Conservation (phyloP, 2,329 filamentous ascomycete genomes). For the Colletotrichum tropicale region DNA sequence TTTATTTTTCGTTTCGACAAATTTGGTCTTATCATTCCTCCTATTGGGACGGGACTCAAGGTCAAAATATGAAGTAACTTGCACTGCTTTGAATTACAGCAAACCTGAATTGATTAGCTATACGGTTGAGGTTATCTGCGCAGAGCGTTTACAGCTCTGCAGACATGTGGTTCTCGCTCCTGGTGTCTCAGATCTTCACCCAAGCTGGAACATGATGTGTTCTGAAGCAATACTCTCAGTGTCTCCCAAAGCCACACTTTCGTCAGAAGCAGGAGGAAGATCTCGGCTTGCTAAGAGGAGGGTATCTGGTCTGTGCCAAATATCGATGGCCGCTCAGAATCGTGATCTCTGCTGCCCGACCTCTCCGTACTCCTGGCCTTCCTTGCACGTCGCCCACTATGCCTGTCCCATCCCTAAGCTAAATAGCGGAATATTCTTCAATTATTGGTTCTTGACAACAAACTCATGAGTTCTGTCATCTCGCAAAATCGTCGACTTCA, state of each 20-base stretch:
- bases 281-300: neutral
- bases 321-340: neutral
- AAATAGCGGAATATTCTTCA: neutral
- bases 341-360: neutral
- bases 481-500: neutral
- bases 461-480: too few relatives aligned
- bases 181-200: neutral
- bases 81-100: too few relatives aligned
- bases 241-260: neutral
- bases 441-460: too few relatives aligned
- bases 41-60: too few relatives aligned
- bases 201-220: neutral
- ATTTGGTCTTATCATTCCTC: too few relatives aligned
- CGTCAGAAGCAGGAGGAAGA: neutral
- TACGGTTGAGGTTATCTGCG: too few relatives aligned
- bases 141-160: too few relatives aligned
- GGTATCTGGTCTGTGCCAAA: neutral
- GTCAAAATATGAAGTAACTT: too few relatives aligned
- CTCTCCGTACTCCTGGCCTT: neutral
- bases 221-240: neutral
- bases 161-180: neutral
- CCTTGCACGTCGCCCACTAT: neutral
- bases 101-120: too few relatives aligned
- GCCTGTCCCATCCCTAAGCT: neutral
- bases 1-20: too few relatives aligned